A percentile compares a stretch with the other conserved stretches of the same genome.
Conservation (phyloP, 2,329 filamentous ascomycete genomes). For the Chaetothyriales sp. region DNA sequence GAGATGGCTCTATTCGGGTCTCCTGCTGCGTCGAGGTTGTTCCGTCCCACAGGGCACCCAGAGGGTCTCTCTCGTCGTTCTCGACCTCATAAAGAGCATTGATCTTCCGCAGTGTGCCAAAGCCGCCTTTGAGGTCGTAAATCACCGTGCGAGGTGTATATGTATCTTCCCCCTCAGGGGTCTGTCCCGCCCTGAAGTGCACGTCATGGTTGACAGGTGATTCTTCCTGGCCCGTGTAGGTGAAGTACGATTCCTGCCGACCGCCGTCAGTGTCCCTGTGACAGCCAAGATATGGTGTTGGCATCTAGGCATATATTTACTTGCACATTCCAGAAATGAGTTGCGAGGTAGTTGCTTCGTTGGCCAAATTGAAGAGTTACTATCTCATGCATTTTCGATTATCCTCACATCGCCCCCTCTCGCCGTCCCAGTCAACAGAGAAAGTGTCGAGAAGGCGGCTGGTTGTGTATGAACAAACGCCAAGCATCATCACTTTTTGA, state of each 20-base stretch:
- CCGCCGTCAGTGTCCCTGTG: not conserved
- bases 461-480: no score
- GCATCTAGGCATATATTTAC: conserved; percentile 27
- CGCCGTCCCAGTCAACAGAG: not conserved
- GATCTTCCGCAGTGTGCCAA: conserved; percentile 72
- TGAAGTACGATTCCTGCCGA: conserved; percentile 85
- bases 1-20: conserved; percentile 49
- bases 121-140: conserved; percentile 88
- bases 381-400: conserved; percentile 67
- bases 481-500: not conserved
- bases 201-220: conserved; percentile 65
- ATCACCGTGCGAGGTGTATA: conserved; percentile 83
- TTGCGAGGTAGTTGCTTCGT: conserved; percentile 80
- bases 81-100: conserved; percentile 67
- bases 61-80: conserved; percentile 23
- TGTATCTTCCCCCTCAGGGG: conserved; percentile 72
- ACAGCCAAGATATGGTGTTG: not conserved
- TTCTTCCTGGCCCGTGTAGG: conserved; percentile 54
- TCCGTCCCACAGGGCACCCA: conserved; percentile 28
- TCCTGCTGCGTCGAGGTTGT: conserved; percentile 48
- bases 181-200: conserved; percentile 73
- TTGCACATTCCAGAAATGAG: conserved; percentile 96
- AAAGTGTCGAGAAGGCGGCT: not conserved
- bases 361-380: conserved; percentile 87
- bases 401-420: not conserved